Conservation (phyloP, 805 yeast genomes). For the Wickerhamomyces alni region DNA sequence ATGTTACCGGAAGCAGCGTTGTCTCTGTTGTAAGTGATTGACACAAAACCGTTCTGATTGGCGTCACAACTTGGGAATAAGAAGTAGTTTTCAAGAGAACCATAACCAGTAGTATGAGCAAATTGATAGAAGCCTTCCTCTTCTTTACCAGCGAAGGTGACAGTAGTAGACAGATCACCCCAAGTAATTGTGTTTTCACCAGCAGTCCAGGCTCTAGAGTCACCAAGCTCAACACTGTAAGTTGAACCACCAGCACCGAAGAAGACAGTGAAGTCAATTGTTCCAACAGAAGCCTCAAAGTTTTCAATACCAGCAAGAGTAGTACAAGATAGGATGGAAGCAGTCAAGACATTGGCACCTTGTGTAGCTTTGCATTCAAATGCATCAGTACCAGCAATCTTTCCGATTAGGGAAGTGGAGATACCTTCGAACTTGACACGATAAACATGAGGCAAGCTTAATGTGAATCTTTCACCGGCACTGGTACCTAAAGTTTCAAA, state of each 20-base stretch:
- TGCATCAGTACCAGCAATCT: slow-evolving; percentile 21
- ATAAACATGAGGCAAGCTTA: slow-evolving; percentile 27
- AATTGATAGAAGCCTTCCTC: slow-evolving; percentile 17
- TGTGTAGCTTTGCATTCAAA: slow-evolving; percentile 28
- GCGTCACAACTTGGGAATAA: slow-evolving; percentile 28
- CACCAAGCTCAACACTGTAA: slow-evolving; percentile 24
- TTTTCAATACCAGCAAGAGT: slow-evolving; percentile 17
- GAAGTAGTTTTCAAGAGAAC: slow-evolving; percentile 26
- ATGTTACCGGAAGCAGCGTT: slow-evolving; percentile 13
- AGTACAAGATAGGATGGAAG: slow-evolving; percentile 26
- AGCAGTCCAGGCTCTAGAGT: slow-evolving; percentile 22
- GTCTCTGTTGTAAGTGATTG: slow-evolving; percentile 17
- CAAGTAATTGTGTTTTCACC: slow-evolving; percentile 26
- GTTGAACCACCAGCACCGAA: slow-evolving; percentile 31
- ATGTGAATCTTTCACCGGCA: slow-evolving; percentile 14
- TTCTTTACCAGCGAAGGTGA: slow-evolving; percentile 20
- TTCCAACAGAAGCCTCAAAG: slow-evolving; percentile 21
- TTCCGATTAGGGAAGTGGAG: slow-evolving; percentile 14
- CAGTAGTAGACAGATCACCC: slow-evolving; percentile 21
- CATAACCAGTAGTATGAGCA: slow-evolving; percentile 27
- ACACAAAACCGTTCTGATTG: slow-evolving; percentile 22
- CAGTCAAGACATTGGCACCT: slow-evolving; percentile 26
- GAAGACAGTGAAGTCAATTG: slow-evolving; percentile 23
- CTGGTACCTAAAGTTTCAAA: slow-evolving; percentile 21
- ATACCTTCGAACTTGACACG: slow-evolving; percentile 27